A percentile compares a stretch with the other conserved stretches of the same genome.
phyloP scores from a whole-genome alignment of 2,329 filamentous ascomycete species.

The Xylariaceae sp. region DNA sequence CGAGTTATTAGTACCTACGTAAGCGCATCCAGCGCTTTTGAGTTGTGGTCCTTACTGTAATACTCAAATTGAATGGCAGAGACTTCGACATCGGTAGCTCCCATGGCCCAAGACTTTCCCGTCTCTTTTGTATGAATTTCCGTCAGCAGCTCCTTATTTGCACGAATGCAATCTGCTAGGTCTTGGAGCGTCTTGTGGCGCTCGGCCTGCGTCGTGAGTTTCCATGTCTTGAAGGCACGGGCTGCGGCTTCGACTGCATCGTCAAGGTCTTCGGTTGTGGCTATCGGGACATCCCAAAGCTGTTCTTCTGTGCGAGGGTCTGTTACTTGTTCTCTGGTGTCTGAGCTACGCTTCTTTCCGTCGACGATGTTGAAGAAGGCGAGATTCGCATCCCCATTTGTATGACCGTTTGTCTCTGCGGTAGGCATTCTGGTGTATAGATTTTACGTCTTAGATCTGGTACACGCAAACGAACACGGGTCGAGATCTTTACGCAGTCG shows the following conservation, averaged over 20 bases:
- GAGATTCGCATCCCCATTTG: conserved; percentile 15
- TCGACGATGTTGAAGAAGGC: conserved; percentile 44
- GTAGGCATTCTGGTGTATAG: conserved; percentile 9
- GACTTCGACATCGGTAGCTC: conserved; percentile 36
- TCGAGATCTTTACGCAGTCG: not conserved
- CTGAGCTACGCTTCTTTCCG: conserved; percentile 34
- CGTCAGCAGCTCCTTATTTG: conserved; percentile 40
- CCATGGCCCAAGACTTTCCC: conserved; percentile 45
- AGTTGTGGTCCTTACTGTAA: conserved; percentile 28
- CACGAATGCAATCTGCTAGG: conserved; percentile 37
- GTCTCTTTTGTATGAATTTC: conserved; percentile 45
- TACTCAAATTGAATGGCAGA: conserved; percentile 35
- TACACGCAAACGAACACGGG: too few species aligned
- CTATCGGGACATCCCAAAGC: conserved; percentile 45
- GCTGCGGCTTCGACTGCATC: conserved; percentile 43
- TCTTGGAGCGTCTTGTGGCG: conserved; percentile 38
- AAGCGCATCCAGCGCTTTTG: not conserved
- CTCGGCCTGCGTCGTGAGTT: conserved; percentile 39
- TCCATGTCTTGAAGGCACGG: conserved; percentile 45
- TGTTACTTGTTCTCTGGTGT: conserved; percentile 34
- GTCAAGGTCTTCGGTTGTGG: conserved; percentile 36
- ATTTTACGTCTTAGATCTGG: too few species aligned
- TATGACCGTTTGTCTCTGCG: conserved; percentile 3
- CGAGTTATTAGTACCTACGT: not conserved
- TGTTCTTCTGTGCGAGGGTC: conserved; percentile 43